These are phyloP conservation scores for Nitzschia putrida DNA, from an alignment of 108 stramenopile genomes.

Conservation along the genomic window DNA sequence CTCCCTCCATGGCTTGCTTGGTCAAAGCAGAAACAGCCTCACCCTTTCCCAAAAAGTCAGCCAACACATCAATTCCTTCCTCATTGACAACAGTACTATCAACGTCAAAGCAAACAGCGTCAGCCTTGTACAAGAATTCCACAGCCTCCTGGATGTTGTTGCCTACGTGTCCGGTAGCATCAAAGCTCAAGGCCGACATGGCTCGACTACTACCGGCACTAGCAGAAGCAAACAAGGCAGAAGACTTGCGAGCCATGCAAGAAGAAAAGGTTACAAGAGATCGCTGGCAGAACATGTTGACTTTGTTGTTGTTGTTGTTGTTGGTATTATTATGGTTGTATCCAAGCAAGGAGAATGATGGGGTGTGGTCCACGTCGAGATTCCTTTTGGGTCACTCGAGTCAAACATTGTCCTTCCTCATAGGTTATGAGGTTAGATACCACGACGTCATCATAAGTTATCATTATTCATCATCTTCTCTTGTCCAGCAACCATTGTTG, in stretches of 20 bases:
- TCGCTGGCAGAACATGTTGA: not conserved
- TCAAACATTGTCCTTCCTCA: too few species aligned
- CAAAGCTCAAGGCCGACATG: not conserved
- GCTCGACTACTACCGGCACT: not conserved
- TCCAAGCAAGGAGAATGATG: too few species aligned
- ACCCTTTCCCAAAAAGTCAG: slow-evolving; percentile 90
- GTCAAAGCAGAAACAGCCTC: slow-evolving; percentile 91
- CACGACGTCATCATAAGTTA: too few species aligned
- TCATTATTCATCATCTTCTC: too few species aligned
- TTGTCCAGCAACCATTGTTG: too few species aligned
- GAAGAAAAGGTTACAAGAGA: not conserved
- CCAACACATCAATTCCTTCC: slow-evolving; percentile 99
- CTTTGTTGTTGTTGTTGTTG: not conserved
- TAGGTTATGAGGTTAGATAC: too few species aligned
- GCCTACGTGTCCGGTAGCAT: slow-evolving; percentile 24
- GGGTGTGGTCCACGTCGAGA: too few species aligned
- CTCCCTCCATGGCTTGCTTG: slow-evolving; percentile 94
- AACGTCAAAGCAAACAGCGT: slow-evolving; percentile 98
- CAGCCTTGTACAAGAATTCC: slow-evolving; percentile 69
- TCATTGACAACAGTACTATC: slow-evolving; percentile 96
- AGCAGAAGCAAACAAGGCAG: not conserved
- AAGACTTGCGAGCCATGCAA: not conserved
- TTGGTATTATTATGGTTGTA: too few species aligned
- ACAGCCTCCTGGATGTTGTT: slow-evolving; percentile 64
- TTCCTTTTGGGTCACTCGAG: too few species aligned